Percentiles rank a stretch among this genome's conserved stretches.
phyloP scores from a whole-genome alignment of 768 basidiomycete species.

The Phaeotremella skinneri region DNA sequence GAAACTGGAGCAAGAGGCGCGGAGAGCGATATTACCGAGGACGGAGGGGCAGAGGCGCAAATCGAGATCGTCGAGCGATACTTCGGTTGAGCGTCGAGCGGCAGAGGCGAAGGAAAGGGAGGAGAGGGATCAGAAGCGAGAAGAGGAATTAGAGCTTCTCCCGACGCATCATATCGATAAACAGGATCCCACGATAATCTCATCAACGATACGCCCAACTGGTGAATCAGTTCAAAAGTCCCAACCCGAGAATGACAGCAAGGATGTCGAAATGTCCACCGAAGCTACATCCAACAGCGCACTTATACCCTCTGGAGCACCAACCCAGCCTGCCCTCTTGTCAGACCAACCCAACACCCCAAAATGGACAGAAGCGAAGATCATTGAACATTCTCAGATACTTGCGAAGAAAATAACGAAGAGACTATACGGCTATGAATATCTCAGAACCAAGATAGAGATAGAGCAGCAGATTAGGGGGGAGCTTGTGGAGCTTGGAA shows the following conservation, averaged over 20 bases:
- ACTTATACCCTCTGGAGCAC: too few species aligned
- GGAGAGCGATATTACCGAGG: too few species aligned
- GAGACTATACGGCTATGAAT: neutral
- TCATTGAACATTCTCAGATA: neutral
- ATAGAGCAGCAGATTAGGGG: neutral
- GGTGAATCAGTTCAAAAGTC: too few species aligned
- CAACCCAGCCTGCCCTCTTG: neutral
- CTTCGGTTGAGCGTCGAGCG: neutral
- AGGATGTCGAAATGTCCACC: too few species aligned
- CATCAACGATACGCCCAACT: neutral
- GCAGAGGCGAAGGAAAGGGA: neutral
- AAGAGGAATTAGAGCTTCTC: too few species aligned
- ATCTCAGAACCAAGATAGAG: neutral
- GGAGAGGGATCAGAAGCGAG: neutral
- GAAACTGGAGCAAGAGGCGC: neutral
- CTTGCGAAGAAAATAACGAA: neutral
- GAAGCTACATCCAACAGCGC: too few species aligned
- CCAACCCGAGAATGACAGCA: neutral
- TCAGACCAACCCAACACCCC: too few species aligned
- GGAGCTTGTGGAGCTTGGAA: neutral
- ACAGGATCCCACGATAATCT: too few species aligned
- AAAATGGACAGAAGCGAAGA: neutral
- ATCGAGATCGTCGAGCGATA: too few species aligned
- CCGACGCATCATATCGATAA: too few species aligned
- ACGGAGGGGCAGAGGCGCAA: too few species aligned